Evolutionary conservation across 2,329 filamentous ascomycete species (phyloP).

Genomic region (Cladosporium velox): DNA sequence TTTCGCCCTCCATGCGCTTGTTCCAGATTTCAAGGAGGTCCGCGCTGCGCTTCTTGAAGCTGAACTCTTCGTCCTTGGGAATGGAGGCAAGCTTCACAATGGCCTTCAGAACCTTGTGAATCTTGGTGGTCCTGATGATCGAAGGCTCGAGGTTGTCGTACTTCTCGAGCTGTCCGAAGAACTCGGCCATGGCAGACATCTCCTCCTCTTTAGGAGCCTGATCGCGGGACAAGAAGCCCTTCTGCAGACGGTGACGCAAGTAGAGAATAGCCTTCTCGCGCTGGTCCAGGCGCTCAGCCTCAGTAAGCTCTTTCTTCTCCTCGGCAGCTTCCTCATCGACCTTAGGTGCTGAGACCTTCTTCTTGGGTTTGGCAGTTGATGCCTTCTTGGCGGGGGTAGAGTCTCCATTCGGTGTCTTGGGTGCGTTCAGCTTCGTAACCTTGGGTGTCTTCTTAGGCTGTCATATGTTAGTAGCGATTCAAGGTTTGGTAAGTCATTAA

Average conservation of each 20-base stretch:
- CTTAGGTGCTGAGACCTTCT: slow-evolving; percentile 53
- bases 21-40: slow-evolving; percentile 86
- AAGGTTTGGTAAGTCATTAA: too few relatives aligned
- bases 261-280: slow-evolving; percentile 76
- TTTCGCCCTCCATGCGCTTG: slow-evolving; percentile 61
- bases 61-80: slow-evolving; percentile 82
- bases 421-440: slow-evolving; percentile 49
- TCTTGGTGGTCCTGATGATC: slow-evolving; percentile 90
- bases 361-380: slow-evolving; percentile 57
- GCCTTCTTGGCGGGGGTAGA: slow-evolving; percentile 40
- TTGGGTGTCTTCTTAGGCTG: slow-evolving; percentile 55
- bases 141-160: slow-evolving; percentile 80
- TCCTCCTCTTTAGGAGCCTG: slow-evolving; percentile 83
- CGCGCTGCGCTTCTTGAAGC: slow-evolving; percentile 83
- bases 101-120: slow-evolving; percentile 96
- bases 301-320: slow-evolving; percentile 55
- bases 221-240: slow-evolving; percentile 84
- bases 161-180: slow-evolving; percentile 76
- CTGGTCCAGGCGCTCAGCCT: slow-evolving; percentile 57
- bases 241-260: slow-evolving; percentile 90
- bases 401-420: slow-evolving; percentile 43
- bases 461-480: slow-evolving; percentile 32
- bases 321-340: slow-evolving; percentile 60
- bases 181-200: slow-evolving; percentile 76
- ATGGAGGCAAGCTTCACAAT: slow-evolving; percentile 86